Conservation (phyloP, 148 eudicot genomes). For the Heliosperma pusillum region DNA sequence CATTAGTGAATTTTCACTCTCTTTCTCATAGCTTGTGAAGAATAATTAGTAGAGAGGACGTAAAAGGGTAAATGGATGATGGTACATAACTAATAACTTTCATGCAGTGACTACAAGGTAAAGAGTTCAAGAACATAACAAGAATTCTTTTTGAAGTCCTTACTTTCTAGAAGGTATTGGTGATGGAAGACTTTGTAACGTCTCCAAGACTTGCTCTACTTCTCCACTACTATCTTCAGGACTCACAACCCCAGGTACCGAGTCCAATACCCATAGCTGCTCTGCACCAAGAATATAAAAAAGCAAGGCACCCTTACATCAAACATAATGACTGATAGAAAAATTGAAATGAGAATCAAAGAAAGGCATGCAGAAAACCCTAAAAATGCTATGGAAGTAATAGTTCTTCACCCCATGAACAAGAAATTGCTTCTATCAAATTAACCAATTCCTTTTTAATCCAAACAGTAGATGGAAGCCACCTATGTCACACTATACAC, state of each 20-base stretch:
- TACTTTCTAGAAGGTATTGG: slow-evolving; percentile 78
- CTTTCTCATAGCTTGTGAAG: neutral
- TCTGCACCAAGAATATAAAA: slow-evolving; percentile 53
- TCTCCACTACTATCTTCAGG: slow-evolving; percentile 65
- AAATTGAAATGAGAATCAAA: neutral
- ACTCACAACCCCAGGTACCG: slow-evolving; percentile 78
- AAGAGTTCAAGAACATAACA: neutral
- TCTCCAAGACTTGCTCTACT: slow-evolving; percentile 88
- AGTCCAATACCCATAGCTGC: slow-evolving; percentile 97
- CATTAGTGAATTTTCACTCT: neutral
- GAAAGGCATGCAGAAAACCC: neutral
- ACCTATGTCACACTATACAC: neutral
- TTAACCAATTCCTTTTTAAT: neutral
- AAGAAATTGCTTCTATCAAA: neutral
- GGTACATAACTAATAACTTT: neutral
- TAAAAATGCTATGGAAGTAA: neutral
- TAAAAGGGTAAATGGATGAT: neutral
- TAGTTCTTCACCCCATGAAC: neutral
- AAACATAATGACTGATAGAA: slow-evolving; percentile 1
- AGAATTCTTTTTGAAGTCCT: slow-evolving; percentile 11
- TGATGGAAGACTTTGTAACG: slow-evolving; percentile 77
- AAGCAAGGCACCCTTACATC: slow-evolving; percentile 20
- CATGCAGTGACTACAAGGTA: neutral
- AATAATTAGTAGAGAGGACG: neutral
- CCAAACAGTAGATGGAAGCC: neutral